phyloP scores from a whole-genome alignment of 169 alveolate species.

The Babesia divergens region DNA sequence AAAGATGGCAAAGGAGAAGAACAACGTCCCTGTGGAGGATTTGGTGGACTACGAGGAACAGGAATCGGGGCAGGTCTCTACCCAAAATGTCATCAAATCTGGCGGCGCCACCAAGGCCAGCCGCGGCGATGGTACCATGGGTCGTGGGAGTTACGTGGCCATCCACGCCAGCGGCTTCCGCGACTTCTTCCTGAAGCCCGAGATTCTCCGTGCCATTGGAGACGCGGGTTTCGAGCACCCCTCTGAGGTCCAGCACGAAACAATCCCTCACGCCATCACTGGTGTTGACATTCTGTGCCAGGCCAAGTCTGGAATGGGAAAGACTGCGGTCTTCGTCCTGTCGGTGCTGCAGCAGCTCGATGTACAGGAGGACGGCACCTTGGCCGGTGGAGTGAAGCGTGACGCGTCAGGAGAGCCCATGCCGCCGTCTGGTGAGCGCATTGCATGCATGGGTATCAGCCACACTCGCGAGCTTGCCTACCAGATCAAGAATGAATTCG shows the following conservation, averaged over 20 bases:
- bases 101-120: constrained; percentile 61
- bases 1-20: constrained; percentile 53
- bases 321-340: constrained; percentile 99
- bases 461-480: constrained; percentile 99
- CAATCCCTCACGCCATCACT: constrained; percentile 97
- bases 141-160: constrained; percentile 86
- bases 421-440: constrained; percentile 68
- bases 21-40: constrained; percentile 70
- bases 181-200: constrained; percentile 96
- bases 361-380: constrained; percentile 78
- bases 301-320: constrained; percentile 99
- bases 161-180: constrained; percentile 92
- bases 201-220: constrained; percentile 92
- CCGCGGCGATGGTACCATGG: constrained; percentile 74
- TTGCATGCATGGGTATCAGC: constrained; percentile 90
- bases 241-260: constrained; percentile 98
- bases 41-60: constrained; percentile 80
- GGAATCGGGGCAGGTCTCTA: constrained; percentile 63
- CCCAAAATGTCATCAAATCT: constrained; percentile 64
- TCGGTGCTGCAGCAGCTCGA: constrained; percentile 94
- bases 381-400: constrained; percentile 62
- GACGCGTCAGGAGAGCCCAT: constrained; percentile 37
- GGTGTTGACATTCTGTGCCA: constrained; percentile 98
- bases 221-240: constrained; percentile 99
- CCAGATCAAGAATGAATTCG: constrained; percentile 98